These are phyloP conservation scores for Alternaria sp. DNA, from an alignment of 2,329 filamentous ascomycete species.

Conservation along the genomic window DNA sequence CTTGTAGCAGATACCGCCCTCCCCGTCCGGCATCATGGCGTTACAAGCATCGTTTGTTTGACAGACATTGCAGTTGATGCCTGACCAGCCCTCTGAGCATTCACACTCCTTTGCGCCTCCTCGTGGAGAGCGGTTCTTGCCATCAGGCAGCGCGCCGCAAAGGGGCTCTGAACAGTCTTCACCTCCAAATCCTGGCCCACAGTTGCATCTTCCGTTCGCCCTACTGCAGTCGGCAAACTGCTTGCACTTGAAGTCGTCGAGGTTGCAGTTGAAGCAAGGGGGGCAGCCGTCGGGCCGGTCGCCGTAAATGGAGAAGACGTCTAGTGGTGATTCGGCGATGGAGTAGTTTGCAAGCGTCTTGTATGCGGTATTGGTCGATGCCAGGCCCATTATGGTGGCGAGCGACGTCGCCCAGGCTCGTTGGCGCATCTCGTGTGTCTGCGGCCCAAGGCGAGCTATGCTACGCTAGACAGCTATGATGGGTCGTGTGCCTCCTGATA, in stretches of 20 bases:
- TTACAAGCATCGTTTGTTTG: slow-evolving; percentile 83
- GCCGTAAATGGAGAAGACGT: slow-evolving; percentile 73
- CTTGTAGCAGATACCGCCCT: slow-evolving; percentile 89
- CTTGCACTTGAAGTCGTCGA: slow-evolving; percentile 88
- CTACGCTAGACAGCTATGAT: slow-evolving; percentile 10
- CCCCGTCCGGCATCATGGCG: slow-evolving; percentile 81
- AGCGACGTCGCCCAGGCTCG: slow-evolving; percentile 45
- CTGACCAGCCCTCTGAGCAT: slow-evolving; percentile 92
- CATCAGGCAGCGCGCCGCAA: slow-evolving; percentile 86
- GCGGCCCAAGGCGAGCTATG: slow-evolving; percentile 37
- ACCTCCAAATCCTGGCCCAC: slow-evolving; percentile 90
- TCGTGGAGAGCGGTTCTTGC: slow-evolving; percentile 76
- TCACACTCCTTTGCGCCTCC: slow-evolving; percentile 72
- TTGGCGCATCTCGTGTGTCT: slow-evolving; percentile 47
- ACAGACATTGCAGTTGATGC: slow-evolving; percentile 97
- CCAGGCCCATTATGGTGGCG: slow-evolving; percentile 37
- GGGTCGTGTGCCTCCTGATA: slow-evolving; percentile 10
- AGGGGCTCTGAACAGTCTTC: slow-evolving; percentile 92
- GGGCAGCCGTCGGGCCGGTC: slow-evolving; percentile 80
- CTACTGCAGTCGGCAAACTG: slow-evolving; percentile 91
- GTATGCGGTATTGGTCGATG: slow-evolving; percentile 37
- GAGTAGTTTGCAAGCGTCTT: slow-evolving; percentile 56
- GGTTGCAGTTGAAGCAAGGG: slow-evolving; percentile 96
- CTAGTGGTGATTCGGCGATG: slow-evolving; percentile 58
- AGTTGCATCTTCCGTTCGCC: slow-evolving; percentile 90